Base-by-base conservation (phyloP, 352 stramenopile genomes). In the Pythium sukuiense region DNA sequence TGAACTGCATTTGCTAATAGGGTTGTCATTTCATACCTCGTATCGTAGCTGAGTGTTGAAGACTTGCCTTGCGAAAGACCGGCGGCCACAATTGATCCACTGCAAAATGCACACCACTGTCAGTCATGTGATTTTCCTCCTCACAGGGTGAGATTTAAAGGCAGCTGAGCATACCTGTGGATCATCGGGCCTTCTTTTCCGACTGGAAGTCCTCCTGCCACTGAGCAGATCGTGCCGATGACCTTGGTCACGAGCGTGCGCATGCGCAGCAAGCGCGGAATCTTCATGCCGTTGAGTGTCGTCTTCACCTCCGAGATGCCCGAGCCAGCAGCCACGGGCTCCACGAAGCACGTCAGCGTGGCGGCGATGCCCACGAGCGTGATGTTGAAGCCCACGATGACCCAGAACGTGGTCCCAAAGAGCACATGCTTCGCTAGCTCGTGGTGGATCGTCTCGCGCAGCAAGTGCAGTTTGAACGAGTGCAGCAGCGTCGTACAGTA, bases 111-210 rank as follows among this genome's bases (percentile, higher is more conserved):
- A 24, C 35, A 39, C 13, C 3, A 9, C 2, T 14, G 4, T 55
- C 14, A n/a, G 58, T 53, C 7, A 30, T 13, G 48, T 7, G n/a
- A 16, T 16, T 1, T 0, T 55, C n/a, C 24, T 26, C 14, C 1
- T 48, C 18, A 11, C 8, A 45, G 20, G 8, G 16, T 46, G 9
- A 20, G n/a, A 13, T 13, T 30, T 30, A 7, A 54, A 30, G 30
- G 1, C 24, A 59, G 18, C 6, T 24, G 6, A 48, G 9, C 85
- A 85, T 56, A 92, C 85, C 83, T 92, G 72, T 97, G 90, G 63
- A 98, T 95, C 76, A 98, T 92, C 0, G 93, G 93, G 1, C 93
- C 93, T 87, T 98, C 93, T 59, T 94, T 97, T 18, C 93, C 93
- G 29, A 98, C 88, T 14, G 88, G 87, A 9, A 97, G 75, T 0